Base-by-base conservation (phyloP, 116 monocot genomes). In the Cymodocea nodosa region DNA sequence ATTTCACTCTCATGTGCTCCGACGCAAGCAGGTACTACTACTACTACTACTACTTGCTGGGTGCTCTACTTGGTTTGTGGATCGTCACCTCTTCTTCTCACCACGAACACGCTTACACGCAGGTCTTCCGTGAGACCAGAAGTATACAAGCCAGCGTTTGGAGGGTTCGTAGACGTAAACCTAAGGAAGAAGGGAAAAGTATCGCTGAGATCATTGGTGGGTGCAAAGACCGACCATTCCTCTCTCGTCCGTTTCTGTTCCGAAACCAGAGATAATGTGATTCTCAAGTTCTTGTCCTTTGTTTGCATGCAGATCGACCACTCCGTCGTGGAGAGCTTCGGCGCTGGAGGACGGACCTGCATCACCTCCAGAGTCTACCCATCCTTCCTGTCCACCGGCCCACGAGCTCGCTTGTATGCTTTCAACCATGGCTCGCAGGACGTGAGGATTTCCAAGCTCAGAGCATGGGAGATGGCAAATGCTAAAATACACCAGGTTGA, bases 251-350 rank as follows among this genome's bases (percentile, higher is more conserved):
- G 30, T 30, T 3, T 30, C 30, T 30, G 30, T 30, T 30, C 30
- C 30, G 30, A 30, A 30, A 3, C 30, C 30, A 30, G 1, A 3
- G 30, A 30, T 30, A 3, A 30, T 30, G 30, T n/a, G n/a, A n/a
- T n/a, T n/a, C n/a, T n/a, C n/a, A 30, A 1, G 30, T 65, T 23
- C 25, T 7, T 22, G 15, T 65, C 3, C 19, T 65, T 5, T 20
- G 20, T 51, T 50, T 22, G 23, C 52, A 12, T 73, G 48, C 80
- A 86, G 86, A 78, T 87, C 15, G 87, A 87, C 73, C 78, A 74
- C 34, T 87, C 93, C 4, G 80, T 85, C 0, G 74, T 93, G 23
- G 93, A 94, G 76, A 93, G 86, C 76, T 93, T 89, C 44, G 93
- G 89, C 7, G 86, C 71, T 2, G 74, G 72, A 23, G 93, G 93